phyloP scores from a whole-genome alignment of 176 grass and related monocot species.

The Guadua angustifolia region DNA sequence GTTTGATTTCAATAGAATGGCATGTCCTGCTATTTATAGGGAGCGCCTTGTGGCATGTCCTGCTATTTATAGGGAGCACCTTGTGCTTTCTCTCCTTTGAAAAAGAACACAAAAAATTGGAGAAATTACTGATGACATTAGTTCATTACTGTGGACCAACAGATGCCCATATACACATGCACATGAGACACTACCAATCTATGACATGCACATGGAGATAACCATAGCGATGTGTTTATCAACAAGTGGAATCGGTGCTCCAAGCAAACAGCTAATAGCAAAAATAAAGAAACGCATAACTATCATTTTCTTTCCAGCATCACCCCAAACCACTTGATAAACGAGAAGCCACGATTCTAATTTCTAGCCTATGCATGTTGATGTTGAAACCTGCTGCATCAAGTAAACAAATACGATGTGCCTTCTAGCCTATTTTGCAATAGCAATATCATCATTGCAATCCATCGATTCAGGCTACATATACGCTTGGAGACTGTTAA shows the following conservation, averaged over 20 bases:
- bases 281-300: not conserved
- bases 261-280: not conserved
- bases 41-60: constrained; percentile 8
- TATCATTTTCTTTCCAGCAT: not conserved
- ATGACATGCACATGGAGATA: not conserved
- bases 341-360: not conserved
- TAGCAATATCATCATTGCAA: constrained; percentile 12
- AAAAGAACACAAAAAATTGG: constrained; percentile 6
- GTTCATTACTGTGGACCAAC: not conserved
- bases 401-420: not conserved
- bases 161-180: constrained; percentile 17
- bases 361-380: not conserved
- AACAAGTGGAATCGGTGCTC: not conserved
- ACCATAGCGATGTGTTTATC: not conserved
- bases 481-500: not conserved
- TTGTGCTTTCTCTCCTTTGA: constrained; percentile 9
- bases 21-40: constrained; percentile 25
- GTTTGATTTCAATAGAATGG: constrained; percentile 15
- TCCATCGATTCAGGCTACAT: not conserved
- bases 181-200: not conserved
- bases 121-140: not conserved
- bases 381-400: not conserved
- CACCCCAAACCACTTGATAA: not conserved
- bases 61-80: constrained; percentile 3
- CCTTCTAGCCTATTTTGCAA: not conserved